These are phyloP conservation scores for Aegilops umbellulata DNA, from an alignment of 176 grass and related monocot species.

Conservation along the genomic window DNA sequence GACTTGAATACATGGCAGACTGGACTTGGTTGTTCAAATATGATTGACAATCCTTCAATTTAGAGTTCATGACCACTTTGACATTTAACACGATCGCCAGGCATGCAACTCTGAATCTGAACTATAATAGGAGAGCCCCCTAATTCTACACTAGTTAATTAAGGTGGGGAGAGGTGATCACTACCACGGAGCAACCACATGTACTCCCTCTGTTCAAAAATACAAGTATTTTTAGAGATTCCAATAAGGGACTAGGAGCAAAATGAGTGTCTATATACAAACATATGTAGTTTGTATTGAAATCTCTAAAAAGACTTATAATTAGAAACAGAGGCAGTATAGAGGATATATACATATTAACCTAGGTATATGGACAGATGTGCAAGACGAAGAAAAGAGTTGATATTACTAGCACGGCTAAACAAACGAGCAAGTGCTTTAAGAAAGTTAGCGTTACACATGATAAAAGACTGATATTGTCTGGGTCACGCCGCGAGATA, in stretches of 20 bases:
- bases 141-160: neutral
- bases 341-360: neutral
- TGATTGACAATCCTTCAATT: neutral
- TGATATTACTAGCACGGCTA: conserved; percentile 17
- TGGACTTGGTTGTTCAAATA: neutral
- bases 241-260: no score
- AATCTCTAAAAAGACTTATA: no score
- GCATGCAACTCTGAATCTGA: neutral
- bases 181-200: neutral
- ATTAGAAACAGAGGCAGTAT: no score
- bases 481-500: neutral
- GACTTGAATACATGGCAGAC: neutral
- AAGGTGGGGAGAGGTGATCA: neutral
- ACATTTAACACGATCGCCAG: neutral
- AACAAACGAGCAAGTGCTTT: neutral
- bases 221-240: no score
- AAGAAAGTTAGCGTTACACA: conserved; percentile 4
- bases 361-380: neutral
- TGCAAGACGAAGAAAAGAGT: neutral
- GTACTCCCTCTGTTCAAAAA: no score
- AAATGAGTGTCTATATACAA: no score
- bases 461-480: conserved; percentile 20
- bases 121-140: neutral
- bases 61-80: neutral
- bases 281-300: no score